Percentiles rank a stretch among this genome's conserved stretches.
phyloP scores from a whole-genome alignment of 2,329 filamentous ascomycete species.

The Cladorrhinum sp. region DNA sequence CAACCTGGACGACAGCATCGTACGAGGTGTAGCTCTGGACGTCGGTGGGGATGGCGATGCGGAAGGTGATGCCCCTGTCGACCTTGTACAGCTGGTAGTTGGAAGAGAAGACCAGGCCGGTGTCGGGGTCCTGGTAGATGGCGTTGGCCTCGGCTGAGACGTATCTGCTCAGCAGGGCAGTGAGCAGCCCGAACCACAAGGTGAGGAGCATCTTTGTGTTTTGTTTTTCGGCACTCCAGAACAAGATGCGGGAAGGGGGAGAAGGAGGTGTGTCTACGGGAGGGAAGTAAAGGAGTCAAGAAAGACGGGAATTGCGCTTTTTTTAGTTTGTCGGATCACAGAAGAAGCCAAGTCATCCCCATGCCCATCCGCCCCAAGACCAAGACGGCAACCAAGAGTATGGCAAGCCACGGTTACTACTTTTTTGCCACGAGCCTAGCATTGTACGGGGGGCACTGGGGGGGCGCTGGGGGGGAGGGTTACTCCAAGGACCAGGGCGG shows the following conservation, averaged over 20 bases:
- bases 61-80: conserved; percentile 31
- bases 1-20: conserved; percentile 36
- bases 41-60: conserved; percentile 24
- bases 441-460: conserved; percentile 9
- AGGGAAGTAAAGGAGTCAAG: background rate
- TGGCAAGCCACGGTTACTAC: conserved; percentile 3
- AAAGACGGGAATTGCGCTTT: conserved; percentile 5
- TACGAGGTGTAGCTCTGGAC: conserved; percentile 19
- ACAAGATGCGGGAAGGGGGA: background rate
- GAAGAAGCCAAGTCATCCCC: conserved; percentile 5
- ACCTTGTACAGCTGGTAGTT: conserved; percentile 32
- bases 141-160: conserved; percentile 19
- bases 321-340: background rate
- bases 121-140: conserved; percentile 36
- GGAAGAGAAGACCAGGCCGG: conserved; percentile 42
- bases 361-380: too few relatives aligned
- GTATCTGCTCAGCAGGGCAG: conserved; percentile 16
- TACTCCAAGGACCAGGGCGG: conserved; percentile 6
- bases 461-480: conserved; percentile 7
- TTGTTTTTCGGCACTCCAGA: background rate
- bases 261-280: background rate
- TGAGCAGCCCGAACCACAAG: conserved; percentile 21
- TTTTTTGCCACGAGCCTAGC: conserved; percentile 19
- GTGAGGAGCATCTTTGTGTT: conserved; percentile 21
- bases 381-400: conserved; percentile 7